Evolutionary conservation across 2,329 filamentous ascomycete species (phyloP), one percentile per base, ranked within the genome.

Genomic region (Ploettnerulaceae sp.): DNA sequence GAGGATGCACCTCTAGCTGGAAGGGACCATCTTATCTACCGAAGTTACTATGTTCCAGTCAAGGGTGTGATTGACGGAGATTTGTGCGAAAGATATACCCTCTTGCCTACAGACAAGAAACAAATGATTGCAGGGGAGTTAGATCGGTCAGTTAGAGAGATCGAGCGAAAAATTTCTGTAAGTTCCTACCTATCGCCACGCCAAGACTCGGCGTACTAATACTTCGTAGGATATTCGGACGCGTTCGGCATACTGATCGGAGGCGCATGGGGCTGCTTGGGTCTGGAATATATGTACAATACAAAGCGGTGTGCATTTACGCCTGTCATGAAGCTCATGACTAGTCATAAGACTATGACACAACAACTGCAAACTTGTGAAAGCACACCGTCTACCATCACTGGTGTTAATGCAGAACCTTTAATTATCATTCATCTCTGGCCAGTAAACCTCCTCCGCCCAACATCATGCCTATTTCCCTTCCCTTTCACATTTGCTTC

Each of bases 11-110:
- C 91, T 6, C 71, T 98, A 36, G 87, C 89, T 15, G 94, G 93
- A 32, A 79, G 94, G 55, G 94, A 98, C 66, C 93, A 99, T 67
- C 73, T 99, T 35, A 94, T 95, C 61, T 99, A 95, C 67, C 79
- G 94, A 53, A 83, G 89, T 55, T 98, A 97, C 69, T 98, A 97
- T 66, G 89, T 88, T 5, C 94, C 93, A 0, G 89, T 95, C 32
- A 98, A 98, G 74, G 90, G 90, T 7, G 82, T 94, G 21, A 95
- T 99, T 60, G 93, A 99, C 67, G 93, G 93, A 21, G 93, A 99
- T 69, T 72, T 99, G 31, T 95, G 93, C 61, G 93, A 99, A 73
- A 79, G 89, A 57, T 98, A 89, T 68, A 80, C 89, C 48, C 70
- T 93, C 49, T 73, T 98, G 51, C 77, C 85, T 20, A 85, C 83